Evolutionary conservation across 345 rosid genomes (phyloP).

Genomic region (Citrus sinensis): DVS_A1.0 CM039163.1:32435001-32435500

Average conservation of each 20-base stretch:
- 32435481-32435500: background rate
- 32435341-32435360: constrained; percentile 54
- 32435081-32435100: constrained; percentile 60
- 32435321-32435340: background rate
- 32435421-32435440: no score
- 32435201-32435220: no score
- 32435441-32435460: no score
- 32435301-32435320: background rate
- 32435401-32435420: constrained; percentile 36
- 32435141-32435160: background rate
- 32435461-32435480: background rate
- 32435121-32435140: constrained; percentile 77
- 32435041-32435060: constrained; percentile 69
- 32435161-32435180: no score
- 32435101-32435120: constrained; percentile 61
- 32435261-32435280: no score
- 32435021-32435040: constrained; percentile 63
- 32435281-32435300: no score
- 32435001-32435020: background rate
- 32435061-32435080: constrained; percentile 85
- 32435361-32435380: constrained; percentile 63
- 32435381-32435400: constrained; percentile 85
- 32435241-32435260: no score
- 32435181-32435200: no score
- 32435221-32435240: no score